Base-by-base conservation (phyloP, 352 stramenopile genomes). In the Phytophthora crassamura region DNA sequence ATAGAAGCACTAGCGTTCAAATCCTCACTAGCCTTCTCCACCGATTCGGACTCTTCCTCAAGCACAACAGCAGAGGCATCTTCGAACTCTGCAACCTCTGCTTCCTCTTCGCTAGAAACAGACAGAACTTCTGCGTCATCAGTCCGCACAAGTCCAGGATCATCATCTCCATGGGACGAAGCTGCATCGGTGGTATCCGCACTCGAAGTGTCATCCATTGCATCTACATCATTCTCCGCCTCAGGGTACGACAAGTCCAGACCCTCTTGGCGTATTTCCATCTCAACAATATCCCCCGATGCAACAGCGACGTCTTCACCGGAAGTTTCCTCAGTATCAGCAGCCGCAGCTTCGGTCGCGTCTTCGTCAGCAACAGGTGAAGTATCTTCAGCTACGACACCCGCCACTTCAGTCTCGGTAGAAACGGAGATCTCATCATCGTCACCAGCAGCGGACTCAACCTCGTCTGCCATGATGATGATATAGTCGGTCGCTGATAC, bases 231-330 rank as follows among this genome's bases (percentile, higher is more conserved):
- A 30, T 33, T 22, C 16, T 58, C 59, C 4, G 2, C 3, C 2
- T 25, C 22, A 2, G 22, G 3, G 20, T 67, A 62, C 16, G 50
- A 61, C 43, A 75, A 60, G 8, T 59, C 49, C 16, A 67, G 16
- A 41, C 45, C 56, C 32, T 74, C 60, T 30, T 70, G 60, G 5
- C 15, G 60, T 20, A 66, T 43, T 64, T 64, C 48, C n/a, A 63
- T 18, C 39, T 75, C 67, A 22, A 75, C 61, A 51, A 67, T 15
- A 33, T 64, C 32, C 7, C 46, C 46, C 6, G 38, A 46, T 20
- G 68, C 53, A 2, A 28, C 38, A 16, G 14, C 2, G 10, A 25
- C 12, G 18, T 56, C 34, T 36, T 56, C 46, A 52, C 0, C 45
- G 10, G 41, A 43, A 12, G 8, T 25, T 38, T 63, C 45, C 11